Evolutionary conservation across 2,329 filamentous ascomycete species (phyloP).

Genomic region (Pyrenophora graminea): DNA sequence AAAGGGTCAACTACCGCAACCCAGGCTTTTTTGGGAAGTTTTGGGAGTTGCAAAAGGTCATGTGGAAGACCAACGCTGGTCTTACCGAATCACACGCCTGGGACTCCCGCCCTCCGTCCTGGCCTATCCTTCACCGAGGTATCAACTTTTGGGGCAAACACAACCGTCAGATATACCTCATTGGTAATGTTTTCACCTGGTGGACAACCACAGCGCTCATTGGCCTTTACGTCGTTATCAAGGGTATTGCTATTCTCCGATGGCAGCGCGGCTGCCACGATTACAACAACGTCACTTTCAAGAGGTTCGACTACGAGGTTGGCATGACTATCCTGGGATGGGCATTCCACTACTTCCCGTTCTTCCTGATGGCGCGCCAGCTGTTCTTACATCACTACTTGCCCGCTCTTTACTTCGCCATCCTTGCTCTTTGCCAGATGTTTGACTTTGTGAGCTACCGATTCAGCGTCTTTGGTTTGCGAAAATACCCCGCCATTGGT

Average conservation of each 20-base stretch:
- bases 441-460: slow-evolving; percentile 84
- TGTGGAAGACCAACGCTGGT: slow-evolving; percentile 98
- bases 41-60: slow-evolving; percentile 94
- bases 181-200: slow-evolving; percentile 89
- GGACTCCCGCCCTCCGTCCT: slow-evolving; percentile 92
- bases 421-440: slow-evolving; percentile 84
- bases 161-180: slow-evolving; percentile 92
- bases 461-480: slow-evolving; percentile 68
- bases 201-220: slow-evolving; percentile 83
- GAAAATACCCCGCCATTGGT: slow-evolving; percentile 73
- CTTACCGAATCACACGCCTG: slow-evolving; percentile 95
- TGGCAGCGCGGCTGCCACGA: slow-evolving; percentile 95
- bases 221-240: slow-evolving; percentile 77
- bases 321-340: slow-evolving; percentile 88
- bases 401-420: slow-evolving; percentile 91
- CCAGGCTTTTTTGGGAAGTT: slow-evolving; percentile 98
- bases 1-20: slow-evolving; percentile 94
- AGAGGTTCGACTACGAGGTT: slow-evolving; percentile 97
- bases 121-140: slow-evolving; percentile 88
- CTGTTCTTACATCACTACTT: slow-evolving; percentile 99
- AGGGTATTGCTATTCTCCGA: slow-evolving; percentile 81
- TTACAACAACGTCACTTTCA: slow-evolving; percentile 80
- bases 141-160: slow-evolving; percentile 99
- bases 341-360: slow-evolving; percentile 98
- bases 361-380: slow-evolving; percentile 97